These are phyloP conservation scores for Penicillium lividum DNA, from an alignment of 495 filamentous ascomycete species.

Conservation along the genomic window DNA sequence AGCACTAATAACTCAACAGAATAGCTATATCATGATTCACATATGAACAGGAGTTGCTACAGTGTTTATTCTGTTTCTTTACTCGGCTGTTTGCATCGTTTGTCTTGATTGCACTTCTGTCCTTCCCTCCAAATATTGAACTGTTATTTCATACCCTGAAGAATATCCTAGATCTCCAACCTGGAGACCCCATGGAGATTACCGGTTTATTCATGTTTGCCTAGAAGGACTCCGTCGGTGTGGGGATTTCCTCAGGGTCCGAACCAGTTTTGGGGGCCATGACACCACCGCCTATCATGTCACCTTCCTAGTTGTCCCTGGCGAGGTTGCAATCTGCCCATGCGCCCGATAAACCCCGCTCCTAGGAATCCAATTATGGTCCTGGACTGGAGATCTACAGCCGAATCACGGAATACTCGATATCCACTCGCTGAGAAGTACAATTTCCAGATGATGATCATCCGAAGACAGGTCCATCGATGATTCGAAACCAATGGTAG, in stretches of 20 bases:
- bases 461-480: neutral
- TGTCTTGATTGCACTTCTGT: too few relatives aligned
- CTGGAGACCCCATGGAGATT: too few relatives aligned
- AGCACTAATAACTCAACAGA: too few relatives aligned
- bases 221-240: slow-evolving; percentile 1
- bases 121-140: too few relatives aligned
- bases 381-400: neutral
- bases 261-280: neutral
- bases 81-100: too few relatives aligned
- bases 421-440: neutral
- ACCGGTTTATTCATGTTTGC: neutral
- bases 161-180: too few relatives aligned
- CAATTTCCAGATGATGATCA: neutral
- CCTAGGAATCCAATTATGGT: slow-evolving; percentile 5
- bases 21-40: too few relatives aligned
- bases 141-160: too few relatives aligned
- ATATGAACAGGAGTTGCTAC: too few relatives aligned
- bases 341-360: slow-evolving; percentile 6
- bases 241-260: neutral
- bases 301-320: slow-evolving; percentile 20
- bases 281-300: slow-evolving; percentile 5
- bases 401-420: neutral
- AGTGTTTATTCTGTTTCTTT: too few relatives aligned
- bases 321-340: slow-evolving; percentile 20
- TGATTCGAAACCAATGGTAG: neutral